phyloP scores from a whole-genome alignment of 176 grass and related monocot species.

The Echinochloa phyllopogon region DNA sequence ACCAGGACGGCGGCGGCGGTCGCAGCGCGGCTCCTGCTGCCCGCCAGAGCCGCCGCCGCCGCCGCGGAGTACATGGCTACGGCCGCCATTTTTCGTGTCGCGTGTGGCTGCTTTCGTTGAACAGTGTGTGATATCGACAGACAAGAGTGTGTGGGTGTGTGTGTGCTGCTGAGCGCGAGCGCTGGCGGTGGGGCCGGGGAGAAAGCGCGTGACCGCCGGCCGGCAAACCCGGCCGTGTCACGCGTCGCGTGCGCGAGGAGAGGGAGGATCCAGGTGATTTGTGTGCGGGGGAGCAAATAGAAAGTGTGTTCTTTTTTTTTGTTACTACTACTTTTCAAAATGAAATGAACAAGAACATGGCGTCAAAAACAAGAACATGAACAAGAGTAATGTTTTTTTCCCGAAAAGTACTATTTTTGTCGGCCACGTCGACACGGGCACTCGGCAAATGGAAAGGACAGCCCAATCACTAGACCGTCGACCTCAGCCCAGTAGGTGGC shows the following conservation, averaged over 20 bases:
- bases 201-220: constrained; percentile 30
- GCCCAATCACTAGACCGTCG: not conserved
- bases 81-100: not conserved
- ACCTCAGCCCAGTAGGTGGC: not conserved
- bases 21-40: not conserved
- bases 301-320: not conserved
- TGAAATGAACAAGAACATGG: not conserved
- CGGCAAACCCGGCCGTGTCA: not conserved
- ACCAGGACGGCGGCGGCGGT: not conserved
- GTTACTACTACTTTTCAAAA: not conserved
- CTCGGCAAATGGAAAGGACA: not conserved
- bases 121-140: not conserved
- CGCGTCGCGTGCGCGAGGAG: not conserved
- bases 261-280: not conserved
- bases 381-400: too few relatives aligned
- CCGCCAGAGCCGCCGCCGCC: constrained; percentile 12
- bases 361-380: not conserved
- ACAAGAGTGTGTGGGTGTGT: not conserved
- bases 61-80: not conserved
- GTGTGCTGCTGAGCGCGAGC: not conserved
- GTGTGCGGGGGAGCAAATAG: not conserved
- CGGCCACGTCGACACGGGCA: not conserved
- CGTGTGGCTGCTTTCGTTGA: not conserved
- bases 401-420: not conserved
- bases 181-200: not conserved